Evolutionary conservation across 306 rosid genomes (phyloP), one percentile per base, ranked within the genome.

Genomic region (Acacia melanoxylon): DNA sequence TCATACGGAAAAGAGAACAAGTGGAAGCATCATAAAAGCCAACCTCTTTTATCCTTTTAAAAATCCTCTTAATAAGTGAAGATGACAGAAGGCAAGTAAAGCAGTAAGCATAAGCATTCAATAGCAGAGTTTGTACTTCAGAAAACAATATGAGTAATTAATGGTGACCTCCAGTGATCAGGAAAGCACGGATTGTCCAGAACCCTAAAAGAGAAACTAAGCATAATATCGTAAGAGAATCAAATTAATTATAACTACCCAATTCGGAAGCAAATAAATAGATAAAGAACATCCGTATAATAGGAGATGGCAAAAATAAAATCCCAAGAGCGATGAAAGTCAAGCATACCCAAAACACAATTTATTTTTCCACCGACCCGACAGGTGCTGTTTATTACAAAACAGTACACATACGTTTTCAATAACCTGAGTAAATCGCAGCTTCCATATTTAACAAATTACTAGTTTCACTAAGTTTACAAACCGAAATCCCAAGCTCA

Each of bases 331-430:
- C 75, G 79, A 81, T 41, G 41, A 78, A 82, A 80, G 67, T 56
- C 74, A 78, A 72, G 45, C 75, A 67, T 49, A 61, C 63, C 45
- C 78, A 70, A 49, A 54, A 49, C 22, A 81, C 33, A n/a, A 80
- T 77, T 86, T 76, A 81, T 73, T 85, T 68, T 37, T 68, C 74
- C 69, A 80, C 85, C 69, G 80, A 80, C 89, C 83, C 78, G 82
- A 62, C 61, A 68, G 46, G 29, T 66, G 42, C 31, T 48, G 78
- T 81, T 83, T 40, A 77, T 72, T 68, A 75, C 75, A 40, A 68
- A 51, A 67, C 37, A 25, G 58, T 74, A 69, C 84, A 35, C 78
- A 76, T 75, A 79, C 81, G 63, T 63, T 29, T 75, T 68, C 76
- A 74, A 81, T 70, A 51, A 48, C 70, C 70, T 83, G 5, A 24